phyloP scores from a whole-genome alignment of 495 filamentous ascomycete species.

The Hypoxylon rickii region DNA sequence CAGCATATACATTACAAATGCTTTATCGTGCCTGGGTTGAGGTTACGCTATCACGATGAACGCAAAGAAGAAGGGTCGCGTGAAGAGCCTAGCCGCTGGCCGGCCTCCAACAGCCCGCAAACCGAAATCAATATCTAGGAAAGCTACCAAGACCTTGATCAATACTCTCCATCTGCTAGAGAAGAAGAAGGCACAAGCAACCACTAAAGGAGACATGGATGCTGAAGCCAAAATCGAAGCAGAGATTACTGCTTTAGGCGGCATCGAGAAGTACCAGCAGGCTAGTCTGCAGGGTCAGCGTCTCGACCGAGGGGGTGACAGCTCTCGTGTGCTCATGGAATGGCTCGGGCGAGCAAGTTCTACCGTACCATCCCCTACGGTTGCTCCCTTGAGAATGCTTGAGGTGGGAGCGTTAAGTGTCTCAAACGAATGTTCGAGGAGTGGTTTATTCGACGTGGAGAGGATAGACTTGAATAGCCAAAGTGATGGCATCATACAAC shows the following conservation, averaged over 20 bases:
- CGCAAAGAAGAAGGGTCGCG: conserved; percentile 40
- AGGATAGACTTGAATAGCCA: conserved; percentile 93
- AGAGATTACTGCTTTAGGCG: conserved; percentile 65
- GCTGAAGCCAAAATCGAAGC: conserved; percentile 60
- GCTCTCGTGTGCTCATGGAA: conserved; percentile 80
- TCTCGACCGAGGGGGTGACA: conserved; percentile 84
- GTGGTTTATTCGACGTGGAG: conserved; percentile 69
- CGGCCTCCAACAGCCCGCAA: conserved; percentile 64
- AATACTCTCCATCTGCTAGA: conserved; percentile 81
- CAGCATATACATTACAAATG: too few relatives aligned
- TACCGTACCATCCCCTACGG: conserved; percentile 30
- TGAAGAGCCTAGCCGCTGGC: conserved; percentile 65
- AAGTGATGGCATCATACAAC: conserved; percentile 74
- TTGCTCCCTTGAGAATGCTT: conserved; percentile 64
- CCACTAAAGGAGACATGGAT: conserved; percentile 62
- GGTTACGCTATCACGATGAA: conserved; percentile 32
- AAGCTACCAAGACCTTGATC: conserved; percentile 79
- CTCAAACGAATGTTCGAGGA: conserved; percentile 80
- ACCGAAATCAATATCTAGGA: conserved; percentile 70
- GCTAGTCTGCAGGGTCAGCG: conserved; percentile 90
- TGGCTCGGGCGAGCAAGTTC: conserved; percentile 67
- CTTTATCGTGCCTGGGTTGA: too few relatives aligned
- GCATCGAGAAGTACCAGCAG: conserved; percentile 81
- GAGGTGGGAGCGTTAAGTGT: conserved; percentile 90
- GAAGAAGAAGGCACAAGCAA: conserved; percentile 73